These are phyloP conservation scores for Coemansia sp. DNA, from an alignment of 192 early-diverging fungal species.

Conservation along the genomic window DNA sequence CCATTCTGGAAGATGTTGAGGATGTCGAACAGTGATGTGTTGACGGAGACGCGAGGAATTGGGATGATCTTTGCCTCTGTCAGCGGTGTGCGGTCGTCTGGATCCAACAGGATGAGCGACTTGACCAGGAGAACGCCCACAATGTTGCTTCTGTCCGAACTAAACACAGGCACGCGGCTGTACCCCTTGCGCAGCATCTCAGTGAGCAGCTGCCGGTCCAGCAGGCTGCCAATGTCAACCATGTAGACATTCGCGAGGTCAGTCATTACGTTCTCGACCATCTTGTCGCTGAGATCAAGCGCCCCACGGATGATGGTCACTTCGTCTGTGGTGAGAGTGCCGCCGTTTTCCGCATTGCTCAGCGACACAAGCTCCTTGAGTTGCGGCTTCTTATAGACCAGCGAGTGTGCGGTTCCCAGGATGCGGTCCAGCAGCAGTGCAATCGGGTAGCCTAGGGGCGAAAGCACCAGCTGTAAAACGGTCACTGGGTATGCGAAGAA, in stretches of 20 bases:
- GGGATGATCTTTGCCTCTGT: slow-evolving; percentile 59
- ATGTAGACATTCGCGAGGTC: slow-evolving; percentile 71
- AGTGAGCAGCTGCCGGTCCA: slow-evolving; percentile 61
- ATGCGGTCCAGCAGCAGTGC: slow-evolving; percentile 80
- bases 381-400: slow-evolving; percentile 77
- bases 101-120: slow-evolving; percentile 72
- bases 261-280: slow-evolving; percentile 71
- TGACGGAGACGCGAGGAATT: slow-evolving; percentile 52
- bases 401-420: slow-evolving; percentile 84
- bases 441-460: slow-evolving; percentile 80
- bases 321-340: slow-evolving; percentile 74
- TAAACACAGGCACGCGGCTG: slow-evolving; percentile 75
- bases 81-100: slow-evolving; percentile 66
- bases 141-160: slow-evolving; percentile 61
- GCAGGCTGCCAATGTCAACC: slow-evolving; percentile 61
- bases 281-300: slow-evolving; percentile 73
- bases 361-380: slow-evolving; percentile 81
- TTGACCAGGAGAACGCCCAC: slow-evolving; percentile 82
- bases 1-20: slow-evolving; percentile 84
- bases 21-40: slow-evolving; percentile 64
- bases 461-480: slow-evolving; percentile 66
- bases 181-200: slow-evolving; percentile 72
- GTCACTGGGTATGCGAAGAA: slow-evolving; percentile 79
- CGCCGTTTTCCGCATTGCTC: slow-evolving; percentile 68
- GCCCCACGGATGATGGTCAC: slow-evolving; percentile 79